phyloP scores from a whole-genome alignment of 2,329 filamentous ascomycete genomes.

The Fusarium sp. region DNA sequence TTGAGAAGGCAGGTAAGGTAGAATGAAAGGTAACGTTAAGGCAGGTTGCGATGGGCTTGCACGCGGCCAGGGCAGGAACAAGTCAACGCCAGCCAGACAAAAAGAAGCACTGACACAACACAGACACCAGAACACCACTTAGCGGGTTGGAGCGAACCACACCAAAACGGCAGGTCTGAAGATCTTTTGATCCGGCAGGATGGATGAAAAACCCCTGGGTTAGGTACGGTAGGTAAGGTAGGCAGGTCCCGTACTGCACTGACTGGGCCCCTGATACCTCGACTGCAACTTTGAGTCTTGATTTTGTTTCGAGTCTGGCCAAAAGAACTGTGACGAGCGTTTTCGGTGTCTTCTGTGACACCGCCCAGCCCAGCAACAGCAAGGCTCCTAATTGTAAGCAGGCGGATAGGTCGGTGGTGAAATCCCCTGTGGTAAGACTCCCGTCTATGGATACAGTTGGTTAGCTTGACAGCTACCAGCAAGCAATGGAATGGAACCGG shows the following conservation, averaged over 20 bases:
- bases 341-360: neutral
- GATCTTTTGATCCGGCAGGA: conserved; percentile 24
- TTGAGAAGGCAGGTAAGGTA: conserved; percentile 14
- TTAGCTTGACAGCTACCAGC: conserved; percentile 7
- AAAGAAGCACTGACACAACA: conserved; percentile 23
- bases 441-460: neutral
- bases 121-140: conserved; percentile 5
- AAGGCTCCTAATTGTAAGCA: conserved; percentile 20
- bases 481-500: conserved; percentile 10
- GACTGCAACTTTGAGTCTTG: conserved; percentile 15
- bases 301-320: conserved; percentile 10
- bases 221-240: too few species aligned
- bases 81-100: conserved; percentile 14
- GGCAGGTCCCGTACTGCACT: too few species aligned
- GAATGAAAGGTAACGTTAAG: conserved; percentile 21
- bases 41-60: conserved; percentile 35
- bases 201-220: conserved; percentile 10
- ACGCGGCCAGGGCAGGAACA: conserved; percentile 31
- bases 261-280: neutral
- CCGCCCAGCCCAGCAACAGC: neutral
- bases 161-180: conserved; percentile 32
- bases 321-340: neutral
- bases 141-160: conserved; percentile 12
- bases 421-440: conserved; percentile 9
- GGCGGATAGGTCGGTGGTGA: conserved; percentile 12